phyloP scores from a whole-genome alignment of 106 monocot genomes.

The Cymbidium sinense region DNA sequence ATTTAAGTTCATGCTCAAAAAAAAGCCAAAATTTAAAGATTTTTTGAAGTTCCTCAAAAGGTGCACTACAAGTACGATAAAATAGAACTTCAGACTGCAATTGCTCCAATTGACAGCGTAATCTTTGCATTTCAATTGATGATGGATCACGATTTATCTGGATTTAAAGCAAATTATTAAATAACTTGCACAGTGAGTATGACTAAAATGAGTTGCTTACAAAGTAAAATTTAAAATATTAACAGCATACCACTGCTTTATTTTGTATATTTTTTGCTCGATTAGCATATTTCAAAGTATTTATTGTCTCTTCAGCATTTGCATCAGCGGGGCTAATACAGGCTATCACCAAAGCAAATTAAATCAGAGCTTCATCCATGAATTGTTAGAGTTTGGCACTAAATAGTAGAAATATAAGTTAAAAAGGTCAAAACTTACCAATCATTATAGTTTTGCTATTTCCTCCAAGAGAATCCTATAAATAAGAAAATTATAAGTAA shows the following conservation, averaged over 20 bases:
- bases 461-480: constrained; percentile 93
- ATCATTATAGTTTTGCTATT: constrained; percentile 99
- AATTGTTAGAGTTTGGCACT: background rate
- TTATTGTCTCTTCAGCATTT: constrained; percentile 97
- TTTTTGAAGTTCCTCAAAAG: constrained; percentile 72
- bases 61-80: constrained; percentile 49
- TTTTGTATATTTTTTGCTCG: constrained; percentile 97
- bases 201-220: background rate
- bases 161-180: constrained; percentile 9
- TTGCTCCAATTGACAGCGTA: constrained; percentile 78
- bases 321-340: constrained; percentile 96
- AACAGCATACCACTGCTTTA: constrained; percentile 81
- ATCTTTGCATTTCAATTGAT: constrained; percentile 79
- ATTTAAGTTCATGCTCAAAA: background rate
- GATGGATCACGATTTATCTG: constrained; percentile 94
- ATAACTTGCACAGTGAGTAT: background rate
- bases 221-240: background rate
- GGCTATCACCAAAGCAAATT: constrained; percentile 32
- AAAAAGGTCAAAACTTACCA: constrained; percentile 32
- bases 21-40: background rate
- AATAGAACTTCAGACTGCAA: constrained; percentile 80
- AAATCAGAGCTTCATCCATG: background rate
- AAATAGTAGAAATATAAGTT: background rate
- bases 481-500: constrained; percentile 1
- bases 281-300: constrained; percentile 97